Evolutionary conservation across 2,329 filamentous ascomycete genomes (phyloP).

Genomic region (Geoglossum cookeanum): DNA sequence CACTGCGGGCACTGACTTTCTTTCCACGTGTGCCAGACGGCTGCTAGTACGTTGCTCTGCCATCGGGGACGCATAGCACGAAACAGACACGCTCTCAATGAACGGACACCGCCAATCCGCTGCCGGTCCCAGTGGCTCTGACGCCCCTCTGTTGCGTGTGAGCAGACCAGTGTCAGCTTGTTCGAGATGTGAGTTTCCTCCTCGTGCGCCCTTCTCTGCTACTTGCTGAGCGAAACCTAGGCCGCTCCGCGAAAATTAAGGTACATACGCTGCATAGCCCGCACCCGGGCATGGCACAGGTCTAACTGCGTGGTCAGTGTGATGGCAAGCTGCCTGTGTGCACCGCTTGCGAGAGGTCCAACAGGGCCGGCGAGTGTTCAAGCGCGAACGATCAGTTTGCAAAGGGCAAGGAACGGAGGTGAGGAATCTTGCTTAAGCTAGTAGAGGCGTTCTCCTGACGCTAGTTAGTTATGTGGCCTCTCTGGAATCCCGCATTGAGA

Average conservation of each 20-base stretch:
- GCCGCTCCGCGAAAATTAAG: slow-evolving; percentile 72
- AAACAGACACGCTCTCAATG: too few relatives aligned
- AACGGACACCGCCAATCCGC: not conserved
- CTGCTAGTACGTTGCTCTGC: not conserved
- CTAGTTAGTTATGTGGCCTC: slow-evolving; percentile 65
- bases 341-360: slow-evolving; percentile 84
- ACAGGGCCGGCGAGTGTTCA: slow-evolving; percentile 71
- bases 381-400: slow-evolving; percentile 93
- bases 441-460: slow-evolving; percentile 9
- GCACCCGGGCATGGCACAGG: not conserved
- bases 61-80: not conserved
- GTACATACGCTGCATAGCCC: not conserved
- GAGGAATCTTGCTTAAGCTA: slow-evolving; percentile 17
- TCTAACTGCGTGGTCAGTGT: slow-evolving; percentile 34
- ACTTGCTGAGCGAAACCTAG: not conserved
- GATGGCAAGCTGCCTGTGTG: slow-evolving; percentile 92
- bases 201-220: too few relatives aligned
- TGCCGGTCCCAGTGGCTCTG: not conserved
- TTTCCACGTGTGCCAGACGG: not conserved
- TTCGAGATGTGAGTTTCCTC: slow-evolving; percentile 37
- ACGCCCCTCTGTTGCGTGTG: slow-evolving; percentile 46
- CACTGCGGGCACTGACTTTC: not conserved
- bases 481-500: slow-evolving; percentile 78
- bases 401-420: slow-evolving; percentile 70
- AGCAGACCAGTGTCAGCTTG: slow-evolving; percentile 65